phyloP scores from a whole-genome alignment of 768 basidiomycete genomes.

The Porpolomopsis calyptriformis region DNA sequence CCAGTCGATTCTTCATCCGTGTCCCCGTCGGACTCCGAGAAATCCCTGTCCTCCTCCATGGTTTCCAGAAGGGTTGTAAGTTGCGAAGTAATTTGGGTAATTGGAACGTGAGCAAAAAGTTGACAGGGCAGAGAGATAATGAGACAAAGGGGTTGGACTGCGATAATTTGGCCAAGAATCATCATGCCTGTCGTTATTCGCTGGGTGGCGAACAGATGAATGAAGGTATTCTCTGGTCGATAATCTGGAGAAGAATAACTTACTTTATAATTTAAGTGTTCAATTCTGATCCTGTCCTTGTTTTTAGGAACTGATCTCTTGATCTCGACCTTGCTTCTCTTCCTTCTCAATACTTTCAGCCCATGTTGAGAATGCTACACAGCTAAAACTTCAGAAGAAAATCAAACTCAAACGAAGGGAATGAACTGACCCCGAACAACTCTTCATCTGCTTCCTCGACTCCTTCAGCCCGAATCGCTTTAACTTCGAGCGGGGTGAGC shows the following conservation, averaged over 20 bases:
- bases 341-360: constrained; percentile 35
- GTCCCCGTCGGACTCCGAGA: constrained; percentile 34
- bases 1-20: constrained; percentile 33
- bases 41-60: constrained; percentile 42
- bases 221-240: constrained; percentile 1
- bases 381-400: constrained; percentile 1
- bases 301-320: constrained; percentile 29
- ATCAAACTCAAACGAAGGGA: constrained; percentile 6
- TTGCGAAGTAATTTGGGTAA: constrained; percentile 80
- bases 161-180: constrained; percentile 77
- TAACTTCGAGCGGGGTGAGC: constrained; percentile 83
- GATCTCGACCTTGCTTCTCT: constrained; percentile 36
- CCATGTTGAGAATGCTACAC: constrained; percentile 30
- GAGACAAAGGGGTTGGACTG: constrained; percentile 80
- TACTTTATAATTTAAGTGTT: constrained; percentile 92
- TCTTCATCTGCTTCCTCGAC: constrained; percentile 76
- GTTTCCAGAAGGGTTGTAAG: constrained; percentile 64
- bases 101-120: constrained; percentile 85
- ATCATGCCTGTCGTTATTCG: constrained; percentile 76
- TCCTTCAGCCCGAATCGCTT: constrained; percentile 75
- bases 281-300: constrained; percentile 58
- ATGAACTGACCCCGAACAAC: constrained; percentile 50
- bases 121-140: constrained; percentile 94
- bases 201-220: constrained; percentile 27
- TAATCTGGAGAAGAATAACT: constrained; percentile 7